Evolutionary conservation across 345 rosid species (phyloP), one percentile per base, ranked within the genome.

Genomic region (Balakata baccata): DNA sequence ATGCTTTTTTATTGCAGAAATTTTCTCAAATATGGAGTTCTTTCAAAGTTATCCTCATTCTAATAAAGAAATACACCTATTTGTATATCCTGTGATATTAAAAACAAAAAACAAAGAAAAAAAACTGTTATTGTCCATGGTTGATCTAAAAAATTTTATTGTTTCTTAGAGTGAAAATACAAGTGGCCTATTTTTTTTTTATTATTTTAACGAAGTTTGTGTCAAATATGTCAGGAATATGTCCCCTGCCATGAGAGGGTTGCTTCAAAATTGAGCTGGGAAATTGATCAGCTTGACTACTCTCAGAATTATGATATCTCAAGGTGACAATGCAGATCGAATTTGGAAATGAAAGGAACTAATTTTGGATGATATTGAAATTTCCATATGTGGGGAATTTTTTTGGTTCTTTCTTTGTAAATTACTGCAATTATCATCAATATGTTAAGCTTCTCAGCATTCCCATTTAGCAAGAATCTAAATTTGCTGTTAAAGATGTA

Each of bases 201-300:
- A 17, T 78, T 29, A 1, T 29, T 29, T 29, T 29, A 29, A 29
- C 1, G 2, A 29, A 49, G 68, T 52, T 59, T 51, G 61, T 58
- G 14, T 38, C 22, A 49, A 38, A 59, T 70, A 29, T 70, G 38
- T 20, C 65, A 95, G 99, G 97, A 92, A 60, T 95, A 95, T 45
- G 91, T 90, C 47, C 99, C 99, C 4, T 86, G 92, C 75, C 98
- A 85, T 70, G 98, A 92, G 75, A 83, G 88, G 74, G 94, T 83
- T 68, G 94, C 91, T 61, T 81, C 98, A 5, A 91, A 86, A 83
- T 81, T 91, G 86, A 89, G 86, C 77, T 95, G 99, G 98, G 98
- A 95, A 81, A 85, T 86, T 74, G 93, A 92, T 83, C 90, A 87
- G 75, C 86, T 85, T 71, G 88, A 85, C 75, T 89, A 88, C 81